Evolutionary conservation across 306 rosid species (phyloP).

Genomic region (Astragalus membranaceus): DNA sequence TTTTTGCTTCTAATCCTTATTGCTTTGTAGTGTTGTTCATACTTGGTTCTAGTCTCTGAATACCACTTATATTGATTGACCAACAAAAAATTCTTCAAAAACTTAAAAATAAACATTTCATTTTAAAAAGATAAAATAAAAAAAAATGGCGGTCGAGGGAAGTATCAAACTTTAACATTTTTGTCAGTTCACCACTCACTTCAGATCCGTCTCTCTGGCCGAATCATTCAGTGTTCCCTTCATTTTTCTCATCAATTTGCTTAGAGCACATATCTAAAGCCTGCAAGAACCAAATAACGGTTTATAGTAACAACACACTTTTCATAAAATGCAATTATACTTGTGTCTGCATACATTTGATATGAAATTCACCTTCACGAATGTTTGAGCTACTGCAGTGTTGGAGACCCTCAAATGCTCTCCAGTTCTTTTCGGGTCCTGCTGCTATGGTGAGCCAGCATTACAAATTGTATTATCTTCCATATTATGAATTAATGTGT

Average conservation of each 20-base stretch:
- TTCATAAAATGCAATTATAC: neutral
- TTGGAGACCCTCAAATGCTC: constrained; percentile 44
- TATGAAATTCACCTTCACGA: constrained; percentile 47
- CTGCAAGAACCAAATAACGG: constrained; percentile 36
- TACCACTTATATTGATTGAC: too few species aligned
- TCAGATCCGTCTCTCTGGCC: constrained; percentile 36
- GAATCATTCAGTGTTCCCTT: constrained; percentile 52
- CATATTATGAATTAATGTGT: neutral
- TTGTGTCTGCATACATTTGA: neutral
- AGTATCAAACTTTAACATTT: neutral
- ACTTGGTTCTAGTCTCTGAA: too few species aligned
- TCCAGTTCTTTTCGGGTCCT: constrained; percentile 40
- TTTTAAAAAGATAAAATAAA: neutral
- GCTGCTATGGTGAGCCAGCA: constrained; percentile 22
- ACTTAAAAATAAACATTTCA: neutral
- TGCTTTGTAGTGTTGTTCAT: too few species aligned
- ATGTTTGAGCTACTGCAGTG: constrained; percentile 42
- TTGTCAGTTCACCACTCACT: constrained; percentile 16
- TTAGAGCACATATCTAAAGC: constrained; percentile 50
- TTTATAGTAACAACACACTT: neutral
- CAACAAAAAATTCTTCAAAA: too few species aligned
- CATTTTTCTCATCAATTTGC: constrained; percentile 50
- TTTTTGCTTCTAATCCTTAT: too few species aligned
- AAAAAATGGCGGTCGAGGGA: too few species aligned
- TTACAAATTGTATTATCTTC: neutral